phyloP scores from a whole-genome alignment of 495 filamentous ascomycete genomes.

The Aspergillus haitiensis region DNA sequence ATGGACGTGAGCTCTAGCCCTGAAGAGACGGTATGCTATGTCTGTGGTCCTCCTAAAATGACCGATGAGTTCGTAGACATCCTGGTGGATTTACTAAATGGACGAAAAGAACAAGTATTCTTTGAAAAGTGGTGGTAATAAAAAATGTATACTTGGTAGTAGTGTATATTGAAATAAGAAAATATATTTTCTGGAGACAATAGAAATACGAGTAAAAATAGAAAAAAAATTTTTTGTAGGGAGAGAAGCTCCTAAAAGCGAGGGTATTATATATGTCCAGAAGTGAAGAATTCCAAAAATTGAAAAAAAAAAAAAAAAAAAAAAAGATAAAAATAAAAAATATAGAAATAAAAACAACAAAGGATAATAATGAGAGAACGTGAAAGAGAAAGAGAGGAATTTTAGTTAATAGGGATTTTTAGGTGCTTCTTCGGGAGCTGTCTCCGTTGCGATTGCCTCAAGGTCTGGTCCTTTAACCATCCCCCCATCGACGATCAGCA shows the following conservation, averaged over 20 bases:
- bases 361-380: constrained; percentile 6
- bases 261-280: not conserved
- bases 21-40: constrained; percentile 61
- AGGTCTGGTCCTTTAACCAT: constrained; percentile 45
- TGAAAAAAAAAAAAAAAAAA: constrained; percentile 8
- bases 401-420: not conserved
- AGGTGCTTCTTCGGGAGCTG: not conserved
- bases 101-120: constrained; percentile 62
- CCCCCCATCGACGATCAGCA: constrained; percentile 84
- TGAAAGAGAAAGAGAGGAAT: constrained; percentile 21
- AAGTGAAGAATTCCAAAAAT: not conserved
- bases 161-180: not conserved
- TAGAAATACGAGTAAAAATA: too few species aligned
- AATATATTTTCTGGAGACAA: too few species aligned
- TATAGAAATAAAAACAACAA: constrained; percentile 8
- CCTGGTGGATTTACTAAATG: constrained; percentile 42
- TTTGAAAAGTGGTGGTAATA: constrained; percentile 87
- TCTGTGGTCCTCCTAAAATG: constrained; percentile 79
- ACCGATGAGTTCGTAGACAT: constrained; percentile 73
- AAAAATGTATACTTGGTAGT: constrained; percentile 1
- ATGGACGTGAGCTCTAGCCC: constrained; percentile 38
- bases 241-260: not conserved
- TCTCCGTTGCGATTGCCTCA: not conserved
- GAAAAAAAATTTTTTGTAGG: not conserved
- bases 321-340: constrained; percentile 9